Evolutionary conservation across 208 protist species (phyloP).

Genomic region (Trypanosoma theileri): DNA sequence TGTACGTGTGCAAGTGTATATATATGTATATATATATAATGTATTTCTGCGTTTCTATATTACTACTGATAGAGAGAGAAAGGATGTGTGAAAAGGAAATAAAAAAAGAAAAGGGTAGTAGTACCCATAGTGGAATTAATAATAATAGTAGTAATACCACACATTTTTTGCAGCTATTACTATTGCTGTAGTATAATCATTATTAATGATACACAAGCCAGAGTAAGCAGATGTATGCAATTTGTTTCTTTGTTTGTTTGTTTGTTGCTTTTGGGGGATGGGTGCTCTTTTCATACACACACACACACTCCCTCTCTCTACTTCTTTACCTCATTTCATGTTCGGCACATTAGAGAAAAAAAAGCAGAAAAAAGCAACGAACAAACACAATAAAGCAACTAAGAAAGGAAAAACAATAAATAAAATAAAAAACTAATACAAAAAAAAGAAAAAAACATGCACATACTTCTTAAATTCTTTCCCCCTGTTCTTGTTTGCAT

Average conservation of each 20-base stretch:
- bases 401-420: neutral
- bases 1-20: too few species aligned
- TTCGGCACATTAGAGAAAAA: conserved; percentile 13
- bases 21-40: too few species aligned
- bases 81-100: too few species aligned
- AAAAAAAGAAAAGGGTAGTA: too few species aligned
- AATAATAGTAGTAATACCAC: neutral
- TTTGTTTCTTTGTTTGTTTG: neutral
- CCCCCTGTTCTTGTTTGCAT: neutral
- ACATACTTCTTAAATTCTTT: neutral
- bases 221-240: neutral
- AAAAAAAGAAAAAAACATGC: conserved; percentile 11
- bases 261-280: neutral
- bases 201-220: too few species aligned
- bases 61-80: too few species aligned
- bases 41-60: too few species aligned
- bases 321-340: neutral
- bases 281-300: neutral
- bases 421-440: conserved; percentile 6
- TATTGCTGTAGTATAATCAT: too few species aligned
- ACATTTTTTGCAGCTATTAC: too few species aligned
- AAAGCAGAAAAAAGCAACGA: conserved; percentile 22
- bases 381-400: conserved; percentile 8
- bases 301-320: neutral
- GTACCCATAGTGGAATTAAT: neutral